Base-by-base conservation (phyloP, 495 filamentous ascomycete genomes). In the Hypoxylon trugodes region DNA sequence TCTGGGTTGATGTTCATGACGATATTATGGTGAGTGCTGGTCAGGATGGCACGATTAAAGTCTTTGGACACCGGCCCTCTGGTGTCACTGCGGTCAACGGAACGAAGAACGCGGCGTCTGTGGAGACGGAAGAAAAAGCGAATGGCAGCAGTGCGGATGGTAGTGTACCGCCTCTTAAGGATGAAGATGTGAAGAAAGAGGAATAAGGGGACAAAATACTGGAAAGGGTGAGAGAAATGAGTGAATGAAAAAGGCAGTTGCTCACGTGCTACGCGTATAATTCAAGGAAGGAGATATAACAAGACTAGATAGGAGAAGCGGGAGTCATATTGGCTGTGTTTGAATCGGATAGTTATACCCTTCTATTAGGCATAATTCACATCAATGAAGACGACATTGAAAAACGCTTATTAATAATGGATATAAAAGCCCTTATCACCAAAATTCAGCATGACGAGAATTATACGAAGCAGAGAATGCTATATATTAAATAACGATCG, bases 1-100 rank as follows among this genome's bases (percentile, higher is more conserved):
- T 96, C 50, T 90, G 90, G 65, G 92, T 97, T 25, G 91, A 96
- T 42, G 74, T 80, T 5, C 53, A 74, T 59, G 74, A 74, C 16
- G 65, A 72, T 41, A 73, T 70, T 10, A 80, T 82, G 78, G 79
- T 77, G 12, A 82, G 78, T 53, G 69, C 72, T 6, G 80, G 80
- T 3, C 72, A 79, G 64, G 79, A 82, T 50, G 63, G 71, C 37
- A 52, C 54, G 7, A 74, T 82, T 46, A 74, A 70, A 43, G 74
- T 82, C 1, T 81, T 71, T 45, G 68, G 69, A 19, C 72, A 80
- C 33, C 53, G 28, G n/a, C 50, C 32, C 19, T 40, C 51, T 32
- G 55, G 65, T 15, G 42, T 58, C 6, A 24, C 42, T 12, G 15
- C 43, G n/a, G n/a, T n/a, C 13, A 15, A 7, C 12, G 63, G 35